Base-by-base conservation (phyloP, 1,284 basidiomycete genomes). In the Mixia osmundae region DNA sequence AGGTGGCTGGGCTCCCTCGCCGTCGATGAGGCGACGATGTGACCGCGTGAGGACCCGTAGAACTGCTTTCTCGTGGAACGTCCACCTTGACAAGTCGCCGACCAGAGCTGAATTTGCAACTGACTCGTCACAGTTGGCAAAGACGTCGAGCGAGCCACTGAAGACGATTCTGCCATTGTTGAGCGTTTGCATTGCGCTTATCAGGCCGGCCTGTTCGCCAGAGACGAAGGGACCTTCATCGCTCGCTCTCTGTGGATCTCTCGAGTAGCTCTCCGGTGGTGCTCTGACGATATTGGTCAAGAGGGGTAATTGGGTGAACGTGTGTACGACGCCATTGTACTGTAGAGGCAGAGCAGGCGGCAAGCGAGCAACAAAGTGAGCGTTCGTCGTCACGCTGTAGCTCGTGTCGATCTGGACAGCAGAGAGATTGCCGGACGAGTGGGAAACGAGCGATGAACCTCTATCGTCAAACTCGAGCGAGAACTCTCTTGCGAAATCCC, bases 111-210 rank as follows among this genome's bases (percentile, higher is more conserved):
- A 58, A 54, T 95, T 95, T 10, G 75, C 77, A 1, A 73, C 70
- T 8, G 25, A 26, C 25, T 31, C 34, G 8, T 53, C 56, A 30
- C 47, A 42, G 42, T 66, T 58, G 15, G 66, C 70, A 55, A 95
- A 76, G 41, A 87, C 47, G 6, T 76, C 74, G 1, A 72, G 63
- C 24, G 78, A 72, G 7, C 87, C 89, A 3, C 76, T 64, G 60
- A 82, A 91, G 2, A 72, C 68, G 18, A 73, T 69, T 8, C 87
- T 65, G 0, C 74, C 72, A 47, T 76, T 80, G 40, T 69, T 68
- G 18, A 64, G 59, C 1, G 80, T 70, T 59, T 97, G 89, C 64
- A 95, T 78, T 5, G 79, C 87, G 3, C 74, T 76, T 30, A 83
- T 79, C 25, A 94, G 61, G 20, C 67, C 63, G 28, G 82, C 62